These are phyloP conservation scores for Capsella bursapastoris DNA, from an alignment of 345 rosid species.

Conservation along the genomic window DNA sequence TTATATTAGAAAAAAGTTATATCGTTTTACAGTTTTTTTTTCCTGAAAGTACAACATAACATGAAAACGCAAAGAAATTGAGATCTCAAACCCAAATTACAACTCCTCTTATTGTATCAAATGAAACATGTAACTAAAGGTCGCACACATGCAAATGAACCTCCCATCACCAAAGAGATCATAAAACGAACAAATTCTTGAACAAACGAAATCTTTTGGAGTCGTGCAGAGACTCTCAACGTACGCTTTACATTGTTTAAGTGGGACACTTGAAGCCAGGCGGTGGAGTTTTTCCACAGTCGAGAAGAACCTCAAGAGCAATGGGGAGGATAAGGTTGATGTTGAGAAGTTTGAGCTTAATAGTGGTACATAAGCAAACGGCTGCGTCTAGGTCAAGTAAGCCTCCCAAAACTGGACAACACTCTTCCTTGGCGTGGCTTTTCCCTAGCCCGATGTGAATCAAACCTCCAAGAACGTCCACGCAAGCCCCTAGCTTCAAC, in stretches of 20 bases:
- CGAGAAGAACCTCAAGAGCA: slow-evolving; percentile 81
- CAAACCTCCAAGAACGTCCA: slow-evolving; percentile 84
- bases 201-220: slow-evolving; percentile 16
- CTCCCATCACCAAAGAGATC: not conserved
- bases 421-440: slow-evolving; percentile 63
- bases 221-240: not conserved
- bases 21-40: slow-evolving; percentile 15
- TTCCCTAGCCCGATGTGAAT: slow-evolving; percentile 74
- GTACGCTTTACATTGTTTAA: slow-evolving; percentile 21
- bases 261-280: slow-evolving; percentile 67
- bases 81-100: slow-evolving; percentile 25
- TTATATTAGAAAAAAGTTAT: slow-evolving; percentile 11
- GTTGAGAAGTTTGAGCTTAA: slow-evolving; percentile 78
- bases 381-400: slow-evolving; percentile 86
- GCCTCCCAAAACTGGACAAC: slow-evolving; percentile 87
- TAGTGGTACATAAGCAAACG: slow-evolving; percentile 84
- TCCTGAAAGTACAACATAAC: slow-evolving; percentile 17
- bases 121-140: slow-evolving; percentile 13
- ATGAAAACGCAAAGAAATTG: slow-evolving; percentile 9
- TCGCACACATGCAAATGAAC: slow-evolving; percentile 17
- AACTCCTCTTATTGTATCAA: slow-evolving; percentile 35
- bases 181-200: slow-evolving; percentile 19
- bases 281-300: slow-evolving; percentile 88
- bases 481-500: slow-evolving; percentile 80
- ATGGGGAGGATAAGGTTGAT: slow-evolving; percentile 66